Evolutionary conservation across 805 yeast genomes (phyloP).

Genomic region (Starmerella ratchasimensis): DNA sequence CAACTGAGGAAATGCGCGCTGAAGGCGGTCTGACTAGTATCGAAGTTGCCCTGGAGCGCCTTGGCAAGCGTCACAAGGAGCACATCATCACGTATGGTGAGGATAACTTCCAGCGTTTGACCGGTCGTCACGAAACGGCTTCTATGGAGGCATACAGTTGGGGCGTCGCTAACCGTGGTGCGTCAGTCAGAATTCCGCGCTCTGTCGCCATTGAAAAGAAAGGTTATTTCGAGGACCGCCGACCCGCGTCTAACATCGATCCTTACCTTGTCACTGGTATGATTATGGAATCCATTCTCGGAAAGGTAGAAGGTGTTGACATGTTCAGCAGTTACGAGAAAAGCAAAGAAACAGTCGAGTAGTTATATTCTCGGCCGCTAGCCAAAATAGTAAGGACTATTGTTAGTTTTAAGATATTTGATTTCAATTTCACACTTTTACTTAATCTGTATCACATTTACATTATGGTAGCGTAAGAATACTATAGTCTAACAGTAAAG

Average conservation of each 20-base stretch:
- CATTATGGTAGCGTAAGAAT: too few species aligned
- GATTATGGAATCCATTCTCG: slow-evolving; percentile 92
- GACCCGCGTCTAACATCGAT: slow-evolving; percentile 99
- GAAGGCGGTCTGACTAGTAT: slow-evolving; percentile 95
- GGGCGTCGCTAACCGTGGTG: slow-evolving; percentile 99
- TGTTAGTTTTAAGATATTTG: too few species aligned
- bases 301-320: slow-evolving; percentile 88
- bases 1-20: slow-evolving; percentile 78
- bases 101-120: slow-evolving; percentile 88
- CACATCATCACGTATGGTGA: slow-evolving; percentile 91
- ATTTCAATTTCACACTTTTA: too few species aligned
- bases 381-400: too few species aligned
- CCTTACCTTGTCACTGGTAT: slow-evolving; percentile 98
- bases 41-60: slow-evolving; percentile 82
- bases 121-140: slow-evolving; percentile 98
- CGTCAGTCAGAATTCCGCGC: slow-evolving; percentile 97
- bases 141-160: slow-evolving; percentile 78
- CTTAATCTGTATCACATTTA: too few species aligned
- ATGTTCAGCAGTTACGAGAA: slow-evolving; percentile 33
- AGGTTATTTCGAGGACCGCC: slow-evolving; percentile 98
- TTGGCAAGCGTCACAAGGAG: slow-evolving; percentile 91
- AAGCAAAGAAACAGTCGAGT: slow-evolving; percentile 13
- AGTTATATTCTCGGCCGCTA: too few species aligned
- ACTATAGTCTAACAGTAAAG: too few species aligned
- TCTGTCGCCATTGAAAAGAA: slow-evolving; percentile 94